A percentile compares a stretch with the other conserved stretches of the same genome.
Evolutionary conservation across 106 monocot genomes (phyloP).

Genomic region (Xerophyta viscosa): DNA sequence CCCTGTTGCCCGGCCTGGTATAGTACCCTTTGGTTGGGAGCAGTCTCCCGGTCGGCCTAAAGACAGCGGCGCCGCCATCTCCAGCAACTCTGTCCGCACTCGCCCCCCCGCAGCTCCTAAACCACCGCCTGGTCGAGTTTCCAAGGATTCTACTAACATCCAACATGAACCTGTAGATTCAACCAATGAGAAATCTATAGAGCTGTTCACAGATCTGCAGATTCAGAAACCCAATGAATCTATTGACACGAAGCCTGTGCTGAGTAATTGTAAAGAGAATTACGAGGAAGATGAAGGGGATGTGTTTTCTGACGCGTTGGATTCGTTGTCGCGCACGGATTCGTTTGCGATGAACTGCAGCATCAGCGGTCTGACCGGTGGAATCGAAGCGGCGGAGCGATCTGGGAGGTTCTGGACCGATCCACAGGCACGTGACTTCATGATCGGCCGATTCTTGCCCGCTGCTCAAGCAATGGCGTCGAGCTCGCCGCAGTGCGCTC

Average conservation of each 20-base stretch:
- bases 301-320: slow-evolving; percentile 64
- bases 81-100: not conserved
- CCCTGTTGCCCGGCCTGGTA: slow-evolving; percentile 41
- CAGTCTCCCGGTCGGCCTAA: slow-evolving; percentile 70
- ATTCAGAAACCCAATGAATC: too few relatives aligned
- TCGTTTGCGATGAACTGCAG: slow-evolving; percentile 83
- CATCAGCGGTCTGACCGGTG: slow-evolving; percentile 37
- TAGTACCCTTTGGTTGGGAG: slow-evolving; percentile 84
- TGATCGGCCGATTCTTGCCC: slow-evolving; percentile 60
- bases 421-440: slow-evolving; percentile 47
- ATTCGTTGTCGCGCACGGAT: slow-evolving; percentile 51
- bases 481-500: slow-evolving; percentile 12
- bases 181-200: too few relatives aligned
- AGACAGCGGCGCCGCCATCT: slow-evolving; percentile 8
- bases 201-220: too few relatives aligned
- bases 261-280: not conserved
- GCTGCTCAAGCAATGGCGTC: slow-evolving; percentile 50
- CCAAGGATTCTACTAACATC: too few relatives aligned
- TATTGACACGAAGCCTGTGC: not conserved
- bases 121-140: slow-evolving; percentile 19
- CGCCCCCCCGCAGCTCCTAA: slow-evolving; percentile 6
- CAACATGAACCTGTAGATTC: too few relatives aligned
- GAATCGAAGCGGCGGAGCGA: not conserved
- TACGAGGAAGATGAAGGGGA: slow-evolving; percentile 38
- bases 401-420: slow-evolving; percentile 35